Evolutionary conservation across 2,329 filamentous ascomycete species (phyloP), one percentile per base, ranked within the genome.

Genomic region (Trichoderma breve): DNA sequence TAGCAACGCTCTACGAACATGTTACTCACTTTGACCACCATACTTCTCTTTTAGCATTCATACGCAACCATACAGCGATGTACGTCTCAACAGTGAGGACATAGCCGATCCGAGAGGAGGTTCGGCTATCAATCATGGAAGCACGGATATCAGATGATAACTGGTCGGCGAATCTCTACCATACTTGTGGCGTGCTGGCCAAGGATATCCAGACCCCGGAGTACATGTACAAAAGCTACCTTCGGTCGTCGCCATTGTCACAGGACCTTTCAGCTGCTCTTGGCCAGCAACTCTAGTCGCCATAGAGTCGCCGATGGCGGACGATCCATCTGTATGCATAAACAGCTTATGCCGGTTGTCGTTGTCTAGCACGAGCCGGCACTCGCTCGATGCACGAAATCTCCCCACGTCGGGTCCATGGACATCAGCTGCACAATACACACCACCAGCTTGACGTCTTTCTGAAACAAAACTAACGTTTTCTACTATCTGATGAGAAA

Each of bases 371-470:
- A 43, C 28, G 55, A 68, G 65, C 65, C 65, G 55, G 65, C 65
- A 69, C n/a, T 69, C 53, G 65, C 65, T 34, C 34, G n/a, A 61
- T 61, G 53, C 65, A 69, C 34, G 65, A 69, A 69, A 69, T 60
- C 65, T 69, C 55, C 7, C 65, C 36, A 69, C 28, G 36, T 58
- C 11, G 63, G 63, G 24, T 26, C 24, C 55, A 18, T 32, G 11
- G 21, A 34, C 24, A 58, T 68, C 65, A 68, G 51, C 53, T 68
- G 65, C 34, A 34, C 64, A 57, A 39, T 43, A 51, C 39, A 63
- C 30, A 43, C 51, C 34, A 43, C 34, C 53, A 24, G 9, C 24
- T 43, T 7, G 14, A 24, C 14, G 26, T 67, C 24, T 57, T 28
- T 32, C 39, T 39, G 18, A n/a, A 43, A 30, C 53, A 36, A 30